phyloP scores from a whole-genome alignment of 352 stramenopile species.

The Phytophthora aleatoria region DNA sequence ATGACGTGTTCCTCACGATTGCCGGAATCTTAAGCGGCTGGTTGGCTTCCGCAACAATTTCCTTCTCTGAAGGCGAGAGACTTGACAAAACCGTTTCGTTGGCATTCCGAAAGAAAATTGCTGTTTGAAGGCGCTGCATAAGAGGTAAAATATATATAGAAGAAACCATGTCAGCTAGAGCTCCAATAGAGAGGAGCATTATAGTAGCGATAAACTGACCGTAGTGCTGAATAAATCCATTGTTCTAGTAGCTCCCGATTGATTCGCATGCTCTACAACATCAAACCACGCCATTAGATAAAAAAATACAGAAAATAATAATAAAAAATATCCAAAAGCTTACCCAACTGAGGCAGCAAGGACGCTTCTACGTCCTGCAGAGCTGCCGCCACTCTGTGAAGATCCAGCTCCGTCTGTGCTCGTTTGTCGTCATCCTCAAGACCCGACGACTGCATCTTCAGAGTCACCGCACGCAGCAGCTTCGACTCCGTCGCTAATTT shows the following conservation, averaged over 20 bases:
- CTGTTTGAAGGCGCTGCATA: slow-evolving; percentile 62
- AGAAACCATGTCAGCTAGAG: neutral
- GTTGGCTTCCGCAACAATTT: slow-evolving; percentile 57
- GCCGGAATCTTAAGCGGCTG: slow-evolving; percentile 22
- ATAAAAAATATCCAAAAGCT: slow-evolving; percentile 21
- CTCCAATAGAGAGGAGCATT: neutral
- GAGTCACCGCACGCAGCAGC: slow-evolving; percentile 24
- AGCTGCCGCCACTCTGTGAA: slow-evolving; percentile 48
- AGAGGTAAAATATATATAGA: slow-evolving; percentile 7
- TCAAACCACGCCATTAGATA: neutral
- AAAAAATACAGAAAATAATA: neutral
- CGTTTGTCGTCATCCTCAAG: slow-evolving; percentile 53
- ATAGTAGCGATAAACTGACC: slow-evolving; percentile 32
- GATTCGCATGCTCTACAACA: slow-evolving; percentile 44
- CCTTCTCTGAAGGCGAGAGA: slow-evolving; percentile 51
- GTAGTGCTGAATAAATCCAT: slow-evolving; percentile 67
- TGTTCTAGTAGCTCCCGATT: slow-evolving; percentile 37
- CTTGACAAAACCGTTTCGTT: slow-evolving; percentile 58
- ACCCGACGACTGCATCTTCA: slow-evolving; percentile 42
- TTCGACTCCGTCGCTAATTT: slow-evolving; percentile 31
- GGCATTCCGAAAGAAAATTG: slow-evolving; percentile 76
- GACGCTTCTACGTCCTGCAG: slow-evolving; percentile 43
- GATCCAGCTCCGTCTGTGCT: slow-evolving; percentile 36
- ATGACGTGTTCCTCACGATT: slow-evolving; percentile 12
- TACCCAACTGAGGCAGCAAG: slow-evolving; percentile 52